Base-by-base conservation (phyloP, 2,329 filamentous ascomycete species). In the Gnomoniopsis sp. region DNA sequence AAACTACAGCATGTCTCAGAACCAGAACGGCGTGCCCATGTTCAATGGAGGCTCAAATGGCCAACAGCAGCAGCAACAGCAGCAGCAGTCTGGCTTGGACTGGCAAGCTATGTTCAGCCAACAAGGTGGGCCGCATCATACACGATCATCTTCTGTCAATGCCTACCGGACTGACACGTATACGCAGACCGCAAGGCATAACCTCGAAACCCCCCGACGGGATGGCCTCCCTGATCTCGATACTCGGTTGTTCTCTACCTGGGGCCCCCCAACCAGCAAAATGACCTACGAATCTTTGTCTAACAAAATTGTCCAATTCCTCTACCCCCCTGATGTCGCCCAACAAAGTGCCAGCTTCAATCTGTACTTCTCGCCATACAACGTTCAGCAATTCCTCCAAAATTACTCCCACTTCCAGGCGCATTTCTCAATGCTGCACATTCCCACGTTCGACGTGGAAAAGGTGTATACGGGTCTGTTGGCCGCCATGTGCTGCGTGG, bases 341-440 rank as follows among this genome's bases (percentile, higher is more conserved):
- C 76, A 75, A 76, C 78, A 78, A 73, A 80, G 72, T 75, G 75
- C 73, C 75, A 72, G 70, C 63, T 77, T 84, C 73, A 79, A 81
- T 74, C 77, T 80, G 69, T 87, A 85, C 67, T 82, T 90, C 66
- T 85, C 85, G 51, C 79, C 84, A 60, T 83, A 88, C 65, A 88
- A 88, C 70, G 79, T 90, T 69, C 86, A 85, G 75, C 81, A 87
- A 68, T 90, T 90, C 69, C 79, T 90, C 70, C 81, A 87, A 66
- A 81, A 86, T 67, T 91, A 89, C 76, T 85, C 81, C 60, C 86
- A 89, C 71, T 91, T 87, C 71, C 86, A 90, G 70, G 81, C 84
- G 61, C 88, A 92, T 71, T 90, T 89, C 75, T 85, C 88, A 21
- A 80, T 89, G 64, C 79, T 91, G 54, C 88, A 92, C 68, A 80